Percentiles rank a stretch among this genome's conserved stretches.
These are phyloP conservation scores for Bryum argenteum DNA, from an alignment of 225 moss, liverwort and hornwort genomes.

Conservation along the genomic window DNA sequence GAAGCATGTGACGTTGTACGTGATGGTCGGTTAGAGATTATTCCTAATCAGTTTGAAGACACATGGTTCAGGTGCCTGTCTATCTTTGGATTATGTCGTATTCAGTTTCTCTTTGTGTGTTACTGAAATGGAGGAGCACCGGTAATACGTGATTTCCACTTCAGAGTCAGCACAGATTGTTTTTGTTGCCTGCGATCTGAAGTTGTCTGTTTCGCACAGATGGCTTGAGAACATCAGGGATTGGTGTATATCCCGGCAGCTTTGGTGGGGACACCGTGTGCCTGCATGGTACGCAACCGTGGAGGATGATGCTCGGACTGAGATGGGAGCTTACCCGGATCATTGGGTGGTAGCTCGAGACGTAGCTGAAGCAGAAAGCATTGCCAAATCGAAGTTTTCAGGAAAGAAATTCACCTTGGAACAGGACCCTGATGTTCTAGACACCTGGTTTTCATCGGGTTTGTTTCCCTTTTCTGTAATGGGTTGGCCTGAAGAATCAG, in stretches of 20 bases:
- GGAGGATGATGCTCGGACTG: conserved; percentile 66
- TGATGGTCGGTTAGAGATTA: conserved; percentile 69
- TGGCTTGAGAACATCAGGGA: conserved; percentile 91
- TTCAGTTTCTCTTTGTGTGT: neutral
- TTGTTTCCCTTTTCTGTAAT: conserved; percentile 86
- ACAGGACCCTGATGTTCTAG: conserved; percentile 94
- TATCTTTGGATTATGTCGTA: neutral
- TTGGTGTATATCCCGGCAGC: conserved; percentile 96
- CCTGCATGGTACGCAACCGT: conserved; percentile 88
- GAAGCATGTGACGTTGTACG: conserved; percentile 78
- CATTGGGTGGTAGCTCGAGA: conserved; percentile 87
- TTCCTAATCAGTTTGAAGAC: conserved; percentile 83
- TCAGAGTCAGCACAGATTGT: neutral
- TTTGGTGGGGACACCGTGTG: conserved; percentile 98
- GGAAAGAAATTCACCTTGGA: conserved; percentile 67
- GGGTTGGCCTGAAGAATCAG: conserved; percentile 86
- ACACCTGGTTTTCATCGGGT: conserved; percentile 94
- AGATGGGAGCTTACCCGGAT: conserved; percentile 75
- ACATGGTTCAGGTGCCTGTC: conserved; percentile 83
- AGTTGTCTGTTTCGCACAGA: conserved; percentile 41
- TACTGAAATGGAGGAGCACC: neutral
- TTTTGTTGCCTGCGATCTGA: neutral
- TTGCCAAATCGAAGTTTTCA: conserved; percentile 58
- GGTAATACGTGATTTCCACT: neutral
- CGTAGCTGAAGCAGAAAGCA: conserved; percentile 52